phyloP scores from a whole-genome alignment of 306 rosid species.

The Cucurbita maxima region DNA sequence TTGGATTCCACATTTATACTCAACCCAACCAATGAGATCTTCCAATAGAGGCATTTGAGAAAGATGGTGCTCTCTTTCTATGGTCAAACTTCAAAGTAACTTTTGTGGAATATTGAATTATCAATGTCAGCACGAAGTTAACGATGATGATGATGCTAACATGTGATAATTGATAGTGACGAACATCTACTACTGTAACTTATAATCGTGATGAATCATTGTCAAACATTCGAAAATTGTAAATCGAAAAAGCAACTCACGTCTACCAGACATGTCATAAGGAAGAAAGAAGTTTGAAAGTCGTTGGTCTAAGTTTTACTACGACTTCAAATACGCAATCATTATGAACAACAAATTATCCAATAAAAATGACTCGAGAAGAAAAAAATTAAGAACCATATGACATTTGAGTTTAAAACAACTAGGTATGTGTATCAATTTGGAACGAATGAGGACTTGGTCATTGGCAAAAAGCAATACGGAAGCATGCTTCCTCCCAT shows the following conservation, averaged over 20 bases:
- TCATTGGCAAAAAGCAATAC: slow-evolving; percentile 1
- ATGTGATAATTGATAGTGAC: background rate
- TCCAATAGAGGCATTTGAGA: background rate
- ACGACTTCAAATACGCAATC: background rate
- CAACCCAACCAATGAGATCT: slow-evolving; percentile 1
- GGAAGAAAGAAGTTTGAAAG: background rate
- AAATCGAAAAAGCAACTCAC: background rate
- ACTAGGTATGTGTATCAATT: background rate
- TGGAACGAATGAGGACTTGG: background rate
- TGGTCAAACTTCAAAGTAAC: background rate
- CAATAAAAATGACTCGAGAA: background rate
- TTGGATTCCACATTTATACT: slow-evolving; percentile 1
- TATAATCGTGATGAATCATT: background rate
- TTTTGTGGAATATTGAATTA: background rate
- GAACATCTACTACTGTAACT: background rate
- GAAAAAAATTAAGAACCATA: too few species aligned
- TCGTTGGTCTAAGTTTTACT: background rate
- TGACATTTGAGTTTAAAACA: background rate
- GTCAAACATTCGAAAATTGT: background rate
- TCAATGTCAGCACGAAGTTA: background rate
- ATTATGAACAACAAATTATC: background rate
- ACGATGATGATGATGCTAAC: background rate
- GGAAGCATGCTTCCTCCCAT: slow-evolving; percentile 4
- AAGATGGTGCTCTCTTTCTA: background rate
- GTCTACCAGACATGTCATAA: background rate